Percentiles rank a stretch among this genome's conserved stretches.
phyloP scores from a whole-genome alignment of 768 basidiomycete genomes.

The Erythrobasidium yunnanense region DNA sequence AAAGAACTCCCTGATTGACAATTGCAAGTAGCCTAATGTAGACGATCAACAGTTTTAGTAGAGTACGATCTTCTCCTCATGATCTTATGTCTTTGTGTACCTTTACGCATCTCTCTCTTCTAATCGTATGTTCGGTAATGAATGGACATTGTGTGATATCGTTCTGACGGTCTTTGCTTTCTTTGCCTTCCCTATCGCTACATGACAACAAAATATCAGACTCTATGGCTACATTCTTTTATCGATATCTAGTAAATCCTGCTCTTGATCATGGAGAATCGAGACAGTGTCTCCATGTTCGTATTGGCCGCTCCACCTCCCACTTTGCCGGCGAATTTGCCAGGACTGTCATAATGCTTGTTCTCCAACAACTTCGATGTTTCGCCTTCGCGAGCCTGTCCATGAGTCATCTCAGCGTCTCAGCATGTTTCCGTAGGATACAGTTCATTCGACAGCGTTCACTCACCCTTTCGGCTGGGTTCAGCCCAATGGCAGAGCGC shows the following conservation, averaged over 20 bases:
- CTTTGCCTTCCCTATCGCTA: neutral
- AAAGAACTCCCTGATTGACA: neutral
- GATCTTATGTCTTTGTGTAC: neutral
- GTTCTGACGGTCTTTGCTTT: neutral
- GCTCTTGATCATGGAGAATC: conserved; percentile 26
- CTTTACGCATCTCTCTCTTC: neutral
- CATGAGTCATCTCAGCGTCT: no score
- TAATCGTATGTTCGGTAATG: no score
- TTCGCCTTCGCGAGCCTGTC: conserved; percentile 5
- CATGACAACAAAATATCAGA: neutral
- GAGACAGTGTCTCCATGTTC: conserved; percentile 20
- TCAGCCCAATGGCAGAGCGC: conserved; percentile 41
- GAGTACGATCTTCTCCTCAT: neutral
- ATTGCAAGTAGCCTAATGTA: neutral
- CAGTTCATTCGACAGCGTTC: no score
- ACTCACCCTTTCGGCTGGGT: conserved; percentile 40
- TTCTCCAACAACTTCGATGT: neutral
- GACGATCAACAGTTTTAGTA: no score
- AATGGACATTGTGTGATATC: conserved; percentile 3
- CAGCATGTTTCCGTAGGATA: no score
- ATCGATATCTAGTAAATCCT: conserved; percentile 11
- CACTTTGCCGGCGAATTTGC: conserved; percentile 2
- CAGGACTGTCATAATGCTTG: conserved; percentile 21
- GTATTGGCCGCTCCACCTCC: neutral
- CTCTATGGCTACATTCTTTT: neutral